A percentile compares a stretch with the other conserved stretches of the same genome.
Conservation (phyloP, 169 alveolate species). For the Eimeria falciformis region DNA sequence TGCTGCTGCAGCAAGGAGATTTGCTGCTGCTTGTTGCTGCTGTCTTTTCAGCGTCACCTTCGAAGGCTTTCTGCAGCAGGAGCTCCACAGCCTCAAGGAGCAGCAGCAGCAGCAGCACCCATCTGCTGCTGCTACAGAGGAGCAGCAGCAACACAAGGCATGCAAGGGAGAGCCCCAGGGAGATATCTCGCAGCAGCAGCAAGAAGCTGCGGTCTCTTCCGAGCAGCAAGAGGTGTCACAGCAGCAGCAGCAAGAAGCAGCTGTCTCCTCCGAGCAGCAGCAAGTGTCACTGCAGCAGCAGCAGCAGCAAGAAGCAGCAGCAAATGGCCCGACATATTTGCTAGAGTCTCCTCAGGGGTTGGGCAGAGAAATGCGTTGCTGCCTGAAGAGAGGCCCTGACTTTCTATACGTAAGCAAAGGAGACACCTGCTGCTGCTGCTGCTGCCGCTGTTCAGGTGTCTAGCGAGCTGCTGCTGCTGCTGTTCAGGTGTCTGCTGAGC, state of each 20-base stretch:
- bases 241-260: neutral
- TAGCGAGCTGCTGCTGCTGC: neutral
- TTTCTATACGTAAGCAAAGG: neutral
- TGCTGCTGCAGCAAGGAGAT: neutral
- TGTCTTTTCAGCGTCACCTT: neutral
- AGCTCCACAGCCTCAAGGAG: constrained; percentile 16
- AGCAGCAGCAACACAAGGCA: neutral
- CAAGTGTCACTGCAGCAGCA: neutral
- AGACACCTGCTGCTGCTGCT: neutral
- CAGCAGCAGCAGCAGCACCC: constrained; percentile 18
- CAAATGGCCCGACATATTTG: neutral
- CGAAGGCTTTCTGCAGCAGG: neutral
- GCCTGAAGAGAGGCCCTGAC: neutral
- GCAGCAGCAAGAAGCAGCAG: constrained; percentile 28
- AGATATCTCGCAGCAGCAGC: too few relatives aligned
- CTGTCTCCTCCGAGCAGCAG: too few relatives aligned
- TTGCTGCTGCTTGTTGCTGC: neutral
- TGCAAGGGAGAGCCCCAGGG: too few relatives aligned
- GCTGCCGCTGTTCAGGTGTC: neutral
- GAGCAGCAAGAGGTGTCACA: too few relatives aligned
- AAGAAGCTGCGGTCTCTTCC: too few relatives aligned
- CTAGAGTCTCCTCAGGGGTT: neutral
- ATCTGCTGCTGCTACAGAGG: neutral
- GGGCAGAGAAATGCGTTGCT: neutral
- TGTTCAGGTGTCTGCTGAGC: constrained; percentile 34